phyloP scores from a whole-genome alignment of 495 filamentous ascomycete species.

The Lasiosphaeris hirsuta region DNA sequence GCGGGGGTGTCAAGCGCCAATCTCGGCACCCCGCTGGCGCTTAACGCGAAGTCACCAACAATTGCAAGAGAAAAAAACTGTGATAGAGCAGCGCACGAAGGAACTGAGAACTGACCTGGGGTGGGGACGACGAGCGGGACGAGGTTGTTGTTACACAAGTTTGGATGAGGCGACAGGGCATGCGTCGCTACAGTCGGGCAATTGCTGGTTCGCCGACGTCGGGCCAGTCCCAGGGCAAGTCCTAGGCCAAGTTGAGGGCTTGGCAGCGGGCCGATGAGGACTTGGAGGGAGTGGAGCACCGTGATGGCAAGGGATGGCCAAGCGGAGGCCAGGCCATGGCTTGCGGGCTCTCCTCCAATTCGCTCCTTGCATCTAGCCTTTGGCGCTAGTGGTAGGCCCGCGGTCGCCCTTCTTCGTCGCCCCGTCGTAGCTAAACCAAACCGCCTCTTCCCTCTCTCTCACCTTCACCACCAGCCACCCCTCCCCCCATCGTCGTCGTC shows the following conservation, averaged over 20 bases:
- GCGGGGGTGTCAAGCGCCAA: no score
- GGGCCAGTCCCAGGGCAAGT: background rate
- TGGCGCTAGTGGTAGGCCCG: conserved; percentile 3
- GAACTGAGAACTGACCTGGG: no score
- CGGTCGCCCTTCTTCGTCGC: background rate
- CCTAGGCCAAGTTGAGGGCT: background rate
- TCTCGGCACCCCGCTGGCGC: no score
- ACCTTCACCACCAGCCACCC: conserved; percentile 17
- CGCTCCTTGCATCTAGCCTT: conserved; percentile 1
- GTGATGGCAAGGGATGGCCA: background rate
- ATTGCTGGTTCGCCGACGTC: conserved; percentile 4
- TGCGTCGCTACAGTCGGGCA: conserved; percentile 1
- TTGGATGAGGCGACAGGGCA: conserved; percentile 12
- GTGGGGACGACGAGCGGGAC: background rate
- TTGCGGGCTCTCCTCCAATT: conserved; percentile 13
- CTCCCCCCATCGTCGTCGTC: background rate
- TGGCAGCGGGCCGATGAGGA: conserved; percentile 2
- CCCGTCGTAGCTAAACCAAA: background rate
- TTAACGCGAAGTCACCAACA: no score
- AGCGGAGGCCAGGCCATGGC: background rate
- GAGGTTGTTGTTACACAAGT: background rate
- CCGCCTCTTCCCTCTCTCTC: conserved; percentile 4
- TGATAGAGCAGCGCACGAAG: no score
- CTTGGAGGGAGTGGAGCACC: background rate
- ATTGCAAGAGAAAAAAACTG: no score